phyloP scores from a whole-genome alignment of 1,139 yeast genomes.

The Lipomyces yarrowii region DNA sequence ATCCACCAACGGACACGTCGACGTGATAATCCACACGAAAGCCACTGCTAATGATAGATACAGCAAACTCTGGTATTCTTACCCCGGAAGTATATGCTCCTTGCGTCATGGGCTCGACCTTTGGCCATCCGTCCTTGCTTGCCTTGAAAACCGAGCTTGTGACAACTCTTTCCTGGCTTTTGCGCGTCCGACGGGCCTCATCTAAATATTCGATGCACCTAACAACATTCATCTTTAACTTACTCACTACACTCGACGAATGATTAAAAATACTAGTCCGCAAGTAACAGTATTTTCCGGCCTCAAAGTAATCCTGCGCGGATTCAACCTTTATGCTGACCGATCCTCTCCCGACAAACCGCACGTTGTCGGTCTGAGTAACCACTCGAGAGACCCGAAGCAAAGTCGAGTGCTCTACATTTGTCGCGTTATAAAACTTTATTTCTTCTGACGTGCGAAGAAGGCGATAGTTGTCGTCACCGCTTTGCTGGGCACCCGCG shows the following conservation, averaged over 20 bases:
- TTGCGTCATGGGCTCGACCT: constrained; percentile 7
- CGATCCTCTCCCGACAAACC: constrained; percentile 11
- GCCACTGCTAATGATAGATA: constrained; percentile 1
- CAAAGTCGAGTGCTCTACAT: background rate
- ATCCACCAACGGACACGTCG: constrained; percentile 11
- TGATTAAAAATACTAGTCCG: constrained; percentile 2
- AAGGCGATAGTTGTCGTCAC: background rate
- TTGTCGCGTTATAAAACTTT: constrained; percentile 5
- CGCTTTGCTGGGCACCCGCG: background rate
- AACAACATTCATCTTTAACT: constrained; percentile 7
- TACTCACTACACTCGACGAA: constrained; percentile 1
- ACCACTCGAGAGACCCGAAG: background rate
- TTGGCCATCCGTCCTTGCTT: constrained; percentile 9
- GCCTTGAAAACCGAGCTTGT: constrained; percentile 6
- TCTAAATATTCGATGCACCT: constrained; percentile 11
- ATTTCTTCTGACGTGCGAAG: constrained; percentile 6
- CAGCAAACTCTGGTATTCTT: constrained; percentile 1
- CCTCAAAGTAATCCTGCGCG: constrained; percentile 10
- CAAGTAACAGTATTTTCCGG: constrained; percentile 9
- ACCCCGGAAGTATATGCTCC: constrained; percentile 10
- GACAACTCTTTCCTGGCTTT: constrained; percentile 2
- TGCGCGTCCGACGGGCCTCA: constrained; percentile 1
- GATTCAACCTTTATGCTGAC: constrained; percentile 2
- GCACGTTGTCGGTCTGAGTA: background rate
- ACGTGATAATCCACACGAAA: constrained; percentile 8